A percentile compares a stretch with the other conserved stretches of the same genome.
Evolutionary conservation across 306 rosid species (phyloP).

Genomic region (Luffa aegyptiaca): DNA sequence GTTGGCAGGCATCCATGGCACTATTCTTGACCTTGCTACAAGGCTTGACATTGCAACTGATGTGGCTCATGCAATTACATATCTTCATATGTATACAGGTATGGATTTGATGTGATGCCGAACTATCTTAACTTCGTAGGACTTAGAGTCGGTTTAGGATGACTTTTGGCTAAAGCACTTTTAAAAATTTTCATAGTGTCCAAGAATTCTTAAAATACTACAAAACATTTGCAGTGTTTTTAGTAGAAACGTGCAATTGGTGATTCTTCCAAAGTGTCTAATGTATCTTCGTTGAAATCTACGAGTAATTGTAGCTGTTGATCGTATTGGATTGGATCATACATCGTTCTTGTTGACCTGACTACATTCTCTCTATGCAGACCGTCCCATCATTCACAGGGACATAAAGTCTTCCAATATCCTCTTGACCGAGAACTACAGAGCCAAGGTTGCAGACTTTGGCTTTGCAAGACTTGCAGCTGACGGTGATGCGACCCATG

Average conservation of each 20-base stretch:
- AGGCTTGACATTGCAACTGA: slow-evolving; percentile 86
- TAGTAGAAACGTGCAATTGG: neutral
- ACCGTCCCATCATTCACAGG: slow-evolving; percentile 91
- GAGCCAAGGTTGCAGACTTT: slow-evolving; percentile 97
- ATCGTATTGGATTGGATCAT: no score
- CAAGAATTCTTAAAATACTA: neutral
- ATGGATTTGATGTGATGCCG: slow-evolving; percentile 2
- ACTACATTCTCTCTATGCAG: slow-evolving; percentile 26
- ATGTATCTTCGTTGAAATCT: neutral
- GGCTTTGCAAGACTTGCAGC: slow-evolving; percentile 91
- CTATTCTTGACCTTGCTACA: slow-evolving; percentile 54
- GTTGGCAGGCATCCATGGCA: slow-evolving; percentile 57
- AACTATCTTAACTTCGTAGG: neutral
- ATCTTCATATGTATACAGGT: slow-evolving; percentile 96
- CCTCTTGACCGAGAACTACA: slow-evolving; percentile 60
- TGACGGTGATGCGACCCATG: slow-evolving; percentile 79
- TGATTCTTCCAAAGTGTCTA: neutral
- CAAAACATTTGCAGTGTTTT: neutral
- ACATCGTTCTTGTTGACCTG: neutral
- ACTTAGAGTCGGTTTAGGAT: neutral
- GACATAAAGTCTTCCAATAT: slow-evolving; percentile 96
- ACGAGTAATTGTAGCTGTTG: neutral
- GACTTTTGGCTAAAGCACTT: neutral
- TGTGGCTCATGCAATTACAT: slow-evolving; percentile 93
- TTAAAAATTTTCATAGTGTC: neutral